Evolutionary conservation across 306 rosid species (phyloP).

Genomic region (Castanea crenata): DNA sequence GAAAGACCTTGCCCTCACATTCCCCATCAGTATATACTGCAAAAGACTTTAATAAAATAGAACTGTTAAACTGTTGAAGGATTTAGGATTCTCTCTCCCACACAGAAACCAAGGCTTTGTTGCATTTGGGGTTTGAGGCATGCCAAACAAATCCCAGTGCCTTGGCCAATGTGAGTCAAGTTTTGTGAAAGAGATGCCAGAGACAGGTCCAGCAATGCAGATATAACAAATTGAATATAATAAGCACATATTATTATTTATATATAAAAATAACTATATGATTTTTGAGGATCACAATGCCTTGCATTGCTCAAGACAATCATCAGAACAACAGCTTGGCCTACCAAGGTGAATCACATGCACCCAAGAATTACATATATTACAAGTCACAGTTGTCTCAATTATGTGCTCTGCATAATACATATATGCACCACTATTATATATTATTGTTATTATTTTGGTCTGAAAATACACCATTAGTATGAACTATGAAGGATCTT

Average conservation of each 20-base stretch:
- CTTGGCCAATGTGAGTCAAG: slow-evolving; percentile 77
- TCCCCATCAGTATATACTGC: slow-evolving; percentile 64
- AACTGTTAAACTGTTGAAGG: slow-evolving; percentile 28
- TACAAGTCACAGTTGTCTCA: slow-evolving; percentile 28
- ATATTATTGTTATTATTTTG: not conserved
- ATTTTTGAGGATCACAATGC: slow-evolving; percentile 61
- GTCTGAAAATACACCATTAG: not conserved
- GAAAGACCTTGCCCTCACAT: slow-evolving; percentile 53
- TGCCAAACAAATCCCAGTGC: slow-evolving; percentile 92
- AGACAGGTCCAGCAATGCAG: slow-evolving; percentile 65
- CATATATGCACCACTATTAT: slow-evolving; percentile 11
- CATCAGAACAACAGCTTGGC: slow-evolving; percentile 61
- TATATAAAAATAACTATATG: not conserved
- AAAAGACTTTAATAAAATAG: slow-evolving; percentile 24
- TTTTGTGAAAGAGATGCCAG: slow-evolving; percentile 86
- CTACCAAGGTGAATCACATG: slow-evolving; percentile 72
- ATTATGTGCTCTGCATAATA: slow-evolving; percentile 26
- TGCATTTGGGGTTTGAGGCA: slow-evolving; percentile 63
- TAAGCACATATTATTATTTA: slow-evolving; percentile 9
- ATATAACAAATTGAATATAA: slow-evolving; percentile 38
- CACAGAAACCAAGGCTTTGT: slow-evolving; percentile 63
- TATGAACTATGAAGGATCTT: slow-evolving; percentile 14
- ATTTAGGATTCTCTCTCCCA: slow-evolving; percentile 51
- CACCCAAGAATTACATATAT: slow-evolving; percentile 48
- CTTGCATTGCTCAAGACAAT: slow-evolving; percentile 52